A percentile compares a stretch with the other conserved stretches of the same genome.
phyloP scores from a whole-genome alignment of 352 stramenopile genomes.

The Phytophthora pisi region DNA sequence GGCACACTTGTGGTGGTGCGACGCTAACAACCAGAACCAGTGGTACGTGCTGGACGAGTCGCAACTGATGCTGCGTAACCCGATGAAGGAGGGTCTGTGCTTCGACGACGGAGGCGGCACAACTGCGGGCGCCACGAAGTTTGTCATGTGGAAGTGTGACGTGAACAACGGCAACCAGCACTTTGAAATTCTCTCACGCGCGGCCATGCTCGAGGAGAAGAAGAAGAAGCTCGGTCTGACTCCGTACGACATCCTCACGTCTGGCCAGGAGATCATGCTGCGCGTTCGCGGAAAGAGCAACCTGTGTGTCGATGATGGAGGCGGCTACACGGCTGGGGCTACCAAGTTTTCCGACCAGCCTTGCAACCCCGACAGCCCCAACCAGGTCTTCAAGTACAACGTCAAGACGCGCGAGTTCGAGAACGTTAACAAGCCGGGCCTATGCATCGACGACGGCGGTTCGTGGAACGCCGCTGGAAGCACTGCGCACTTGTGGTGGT shows the following conservation, averaged over 20 bases:
- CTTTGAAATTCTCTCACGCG: slow-evolving; percentile 9
- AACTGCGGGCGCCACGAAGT: slow-evolving; percentile 27
- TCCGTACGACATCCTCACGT: background rate
- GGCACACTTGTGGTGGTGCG: slow-evolving; percentile 24
- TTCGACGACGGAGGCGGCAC: slow-evolving; percentile 39
- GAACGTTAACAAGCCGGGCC: background rate
- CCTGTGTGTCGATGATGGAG: slow-evolving; percentile 41
- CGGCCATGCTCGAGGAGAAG: slow-evolving; percentile 12
- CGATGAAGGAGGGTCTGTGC: slow-evolving; percentile 28
- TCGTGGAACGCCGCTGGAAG: background rate
- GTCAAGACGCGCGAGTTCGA: background rate
- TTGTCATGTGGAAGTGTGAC: slow-evolving; percentile 32
- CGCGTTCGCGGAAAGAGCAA: slow-evolving; percentile 9
- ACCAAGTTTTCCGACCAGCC: slow-evolving; percentile 30
- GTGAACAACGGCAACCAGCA: slow-evolving; percentile 30
- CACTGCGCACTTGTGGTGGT: background rate
- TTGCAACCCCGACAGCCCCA: slow-evolving; percentile 31
- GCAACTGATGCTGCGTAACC: slow-evolving; percentile 39
- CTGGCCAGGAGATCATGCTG: background rate
- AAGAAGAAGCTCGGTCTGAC: slow-evolving; percentile 1
- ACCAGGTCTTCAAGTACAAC: slow-evolving; percentile 16
- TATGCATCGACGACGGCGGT: background rate
- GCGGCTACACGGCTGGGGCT: slow-evolving; percentile 20
- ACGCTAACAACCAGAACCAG: slow-evolving; percentile 31
- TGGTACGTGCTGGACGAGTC: slow-evolving; percentile 29